Evolutionary conservation across 2,329 filamentous ascomycete genomes (phyloP).

Genomic region (Fusarium pseudoanthophilum): DNA sequence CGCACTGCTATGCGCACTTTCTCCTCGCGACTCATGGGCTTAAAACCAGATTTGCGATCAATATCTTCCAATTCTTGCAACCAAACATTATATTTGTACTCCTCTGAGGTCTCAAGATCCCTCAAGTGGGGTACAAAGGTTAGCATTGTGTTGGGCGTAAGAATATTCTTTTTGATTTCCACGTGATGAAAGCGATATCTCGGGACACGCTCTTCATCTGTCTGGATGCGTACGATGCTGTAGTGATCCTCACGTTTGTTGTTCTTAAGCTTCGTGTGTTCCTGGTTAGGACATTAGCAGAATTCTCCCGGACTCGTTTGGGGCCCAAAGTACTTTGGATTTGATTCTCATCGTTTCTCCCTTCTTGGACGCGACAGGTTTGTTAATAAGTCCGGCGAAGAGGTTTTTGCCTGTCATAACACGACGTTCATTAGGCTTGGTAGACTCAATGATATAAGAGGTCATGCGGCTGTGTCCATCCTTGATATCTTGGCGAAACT

Average conservation of each 20-base stretch:
- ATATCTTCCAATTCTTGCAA: constrained; percentile 67
- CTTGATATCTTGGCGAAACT: constrained; percentile 57
- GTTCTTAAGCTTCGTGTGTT: constrained; percentile 57
- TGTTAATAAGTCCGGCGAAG: constrained; percentile 57
- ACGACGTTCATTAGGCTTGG: constrained; percentile 54
- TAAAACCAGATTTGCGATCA: constrained; percentile 67
- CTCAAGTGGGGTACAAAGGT: constrained; percentile 69
- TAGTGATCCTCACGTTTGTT: constrained; percentile 57
- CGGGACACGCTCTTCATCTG: constrained; percentile 64
- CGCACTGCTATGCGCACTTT: constrained; percentile 61
- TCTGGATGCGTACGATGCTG: constrained; percentile 58
- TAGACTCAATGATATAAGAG: constrained; percentile 58
- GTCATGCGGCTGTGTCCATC: constrained; percentile 58
- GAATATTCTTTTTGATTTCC: constrained; percentile 68
- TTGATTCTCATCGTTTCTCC: constrained; percentile 60
- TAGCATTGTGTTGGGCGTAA: constrained; percentile 69
- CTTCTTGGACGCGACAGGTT: constrained; percentile 50
- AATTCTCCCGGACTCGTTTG: neutral
- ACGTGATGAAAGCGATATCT: constrained; percentile 69
- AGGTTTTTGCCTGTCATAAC: constrained; percentile 57
- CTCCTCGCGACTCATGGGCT: constrained; percentile 62
- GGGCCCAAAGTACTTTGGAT: constrained; percentile 58
- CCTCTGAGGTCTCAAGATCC: constrained; percentile 67
- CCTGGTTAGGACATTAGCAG: constrained; percentile 49
- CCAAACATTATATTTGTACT: constrained; percentile 65